phyloP scores from a whole-genome alignment of 108 stramenopile genomes.

The Nitzschia sp. region DNA sequence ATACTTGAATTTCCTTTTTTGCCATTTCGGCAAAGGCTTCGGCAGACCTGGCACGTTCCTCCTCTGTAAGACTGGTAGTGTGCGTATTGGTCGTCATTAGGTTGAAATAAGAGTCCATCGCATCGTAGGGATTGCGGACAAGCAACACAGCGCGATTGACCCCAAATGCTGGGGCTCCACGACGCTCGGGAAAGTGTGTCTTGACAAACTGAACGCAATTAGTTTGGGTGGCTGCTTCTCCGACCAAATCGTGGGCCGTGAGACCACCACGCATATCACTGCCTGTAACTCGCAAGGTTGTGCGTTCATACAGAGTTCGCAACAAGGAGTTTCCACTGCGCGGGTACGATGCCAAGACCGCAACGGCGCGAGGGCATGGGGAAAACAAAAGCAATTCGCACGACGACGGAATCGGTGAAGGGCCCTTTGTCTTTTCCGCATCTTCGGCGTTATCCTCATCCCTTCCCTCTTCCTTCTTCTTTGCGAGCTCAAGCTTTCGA shows the following conservation, averaged over 20 bases:
- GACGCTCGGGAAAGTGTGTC: conserved; percentile 91
- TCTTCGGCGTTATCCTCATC: conserved; percentile 17
- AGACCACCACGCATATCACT: conserved; percentile 90
- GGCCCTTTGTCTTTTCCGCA: conserved; percentile 13
- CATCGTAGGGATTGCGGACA: conserved; percentile 93
- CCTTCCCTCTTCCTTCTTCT: not conserved
- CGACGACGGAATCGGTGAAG: conserved; percentile 31
- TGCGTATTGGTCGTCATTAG: conserved; percentile 91
- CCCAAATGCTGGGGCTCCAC: conserved; percentile 57
- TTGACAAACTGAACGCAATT: conserved; percentile 87
- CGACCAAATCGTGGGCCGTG: conserved; percentile 69
- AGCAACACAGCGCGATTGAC: conserved; percentile 74
- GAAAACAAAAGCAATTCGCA: conserved; percentile 62
- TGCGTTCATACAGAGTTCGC: conserved; percentile 76
- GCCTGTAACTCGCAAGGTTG: conserved; percentile 81
- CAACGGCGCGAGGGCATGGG: conserved; percentile 59
- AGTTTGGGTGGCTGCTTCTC: conserved; percentile 73
- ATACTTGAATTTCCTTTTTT: conserved; percentile 64
- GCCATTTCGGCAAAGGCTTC: conserved; percentile 62
- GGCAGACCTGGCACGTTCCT: conserved; percentile 44
- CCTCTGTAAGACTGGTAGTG: conserved; percentile 55
- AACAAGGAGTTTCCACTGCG: conserved; percentile 79
- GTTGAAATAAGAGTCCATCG: conserved; percentile 93
- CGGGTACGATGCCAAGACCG: conserved; percentile 82
- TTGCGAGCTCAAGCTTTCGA: conserved; percentile 7